Conservation (phyloP, 805 yeast genomes). For the Candida peoriensis region DNA sequence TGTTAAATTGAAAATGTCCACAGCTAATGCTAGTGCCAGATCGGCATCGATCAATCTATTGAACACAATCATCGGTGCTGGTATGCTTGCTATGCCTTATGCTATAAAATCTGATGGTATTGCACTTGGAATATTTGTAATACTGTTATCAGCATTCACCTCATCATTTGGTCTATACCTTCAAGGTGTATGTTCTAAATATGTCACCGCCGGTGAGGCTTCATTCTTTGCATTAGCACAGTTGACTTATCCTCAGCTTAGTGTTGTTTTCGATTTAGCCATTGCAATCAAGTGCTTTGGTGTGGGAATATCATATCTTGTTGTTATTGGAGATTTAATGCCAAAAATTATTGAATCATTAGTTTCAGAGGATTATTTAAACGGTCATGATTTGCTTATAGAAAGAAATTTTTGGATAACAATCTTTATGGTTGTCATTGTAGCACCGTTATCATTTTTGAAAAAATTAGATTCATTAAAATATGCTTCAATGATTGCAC, state of each 20-base stretch:
- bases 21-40: conserved; percentile 32
- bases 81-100: conserved; percentile 67
- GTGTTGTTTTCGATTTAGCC: conserved; percentile 60
- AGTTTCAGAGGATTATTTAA: conserved; percentile 14
- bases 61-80: conserved; percentile 61
- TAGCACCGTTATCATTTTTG: conserved; percentile 58
- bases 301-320: conserved; percentile 61
- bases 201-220: conserved; percentile 48
- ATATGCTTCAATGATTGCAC: conserved; percentile 79
- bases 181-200: conserved; percentile 54
- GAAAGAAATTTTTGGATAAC: conserved; percentile 60
- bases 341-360: conserved; percentile 48
- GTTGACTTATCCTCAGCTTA: conserved; percentile 53
- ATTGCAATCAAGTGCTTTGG: conserved; percentile 71
- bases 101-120: conserved; percentile 67
- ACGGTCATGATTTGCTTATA: conserved; percentile 20
- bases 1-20: conserved; percentile 1
- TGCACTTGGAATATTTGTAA: conserved; percentile 49
- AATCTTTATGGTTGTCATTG: conserved; percentile 41
- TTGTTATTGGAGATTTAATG: conserved; percentile 66
- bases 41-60: conserved; percentile 49
- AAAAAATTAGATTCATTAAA: conserved; percentile 76
- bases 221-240: conserved; percentile 63
- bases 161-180: conserved; percentile 64
- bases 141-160: conserved; percentile 58